Evolutionary conservation across 495 filamentous ascomycete genomes (phyloP), one percentile per base, ranked within the genome.

Genomic region (Glonium stellatum): DNA sequence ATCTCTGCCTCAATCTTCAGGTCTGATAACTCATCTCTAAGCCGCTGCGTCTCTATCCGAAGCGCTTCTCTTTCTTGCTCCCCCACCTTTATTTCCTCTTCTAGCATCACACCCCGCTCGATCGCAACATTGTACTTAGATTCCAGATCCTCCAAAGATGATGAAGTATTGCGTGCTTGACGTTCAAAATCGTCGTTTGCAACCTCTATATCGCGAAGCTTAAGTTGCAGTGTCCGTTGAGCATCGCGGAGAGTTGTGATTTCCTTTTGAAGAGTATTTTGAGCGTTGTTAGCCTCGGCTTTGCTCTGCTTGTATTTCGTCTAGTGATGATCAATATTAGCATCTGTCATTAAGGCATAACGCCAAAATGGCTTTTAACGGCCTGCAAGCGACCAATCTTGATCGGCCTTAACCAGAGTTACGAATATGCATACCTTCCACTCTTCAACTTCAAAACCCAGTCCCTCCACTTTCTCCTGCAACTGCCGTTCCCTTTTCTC

Each of bases 121-220:
- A 97, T 95, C 3, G 91, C 84, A 18, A 92, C 80, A 71, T 96
- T 97, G 73, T 91, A 96, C 71, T 97, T 98, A 55, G 88, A 92
- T 73, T 97, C 93, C 70, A 98, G 75, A 70, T 97, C 93, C 76
- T 98, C 95, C 63, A 97, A 81, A 58, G 92, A 97, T 47, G 92
- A 96, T 18, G 87, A 88, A 18, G 90, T 96, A 67, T 96, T 90
- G 59, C 93, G 84, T 59, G 92, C 91, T 74, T 97, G 91, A 58
- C 92, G 85, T 74, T 98, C 93, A 70, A 90, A 96, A 71, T 98
- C 93, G 79, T 98, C 93, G 73, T 98, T 98, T 63, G 88, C 87
- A 36, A 98, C 95, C 72, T 98, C 93, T 60, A 93, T 96, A 68
- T 98, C 95, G 59, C 93, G 84, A 52, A 98, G 73, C 71, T 81